phyloP scores from a whole-genome alignment of 306 rosid species.

The Vachellia collinsii region DNA sequence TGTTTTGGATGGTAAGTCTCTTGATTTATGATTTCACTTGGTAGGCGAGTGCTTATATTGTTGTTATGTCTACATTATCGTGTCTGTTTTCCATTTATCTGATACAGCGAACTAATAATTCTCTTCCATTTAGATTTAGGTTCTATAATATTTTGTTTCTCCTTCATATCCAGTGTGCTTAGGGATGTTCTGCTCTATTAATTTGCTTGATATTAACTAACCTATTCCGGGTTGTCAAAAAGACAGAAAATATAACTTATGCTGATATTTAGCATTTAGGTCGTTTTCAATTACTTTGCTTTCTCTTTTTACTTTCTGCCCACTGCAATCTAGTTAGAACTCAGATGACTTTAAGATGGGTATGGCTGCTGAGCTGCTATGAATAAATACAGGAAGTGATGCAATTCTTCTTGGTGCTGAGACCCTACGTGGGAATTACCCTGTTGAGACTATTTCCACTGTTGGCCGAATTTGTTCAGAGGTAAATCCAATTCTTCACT shows the following conservation, averaged over 20 bases:
- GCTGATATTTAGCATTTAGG: not conserved
- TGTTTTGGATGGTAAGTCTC: conserved; percentile 84
- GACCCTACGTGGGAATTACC: conserved; percentile 95
- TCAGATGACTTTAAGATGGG: conserved; percentile 4
- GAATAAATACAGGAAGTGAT: conserved; percentile 78
- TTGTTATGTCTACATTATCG: conserved; percentile 2
- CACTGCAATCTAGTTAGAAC: conserved; percentile 30
- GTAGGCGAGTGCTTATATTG: conserved; percentile 16
- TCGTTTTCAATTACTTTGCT: conserved; percentile 21
- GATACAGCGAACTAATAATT: not conserved
- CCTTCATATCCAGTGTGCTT: not conserved
- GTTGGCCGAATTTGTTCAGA: conserved; percentile 94
- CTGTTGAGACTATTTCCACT: conserved; percentile 90
- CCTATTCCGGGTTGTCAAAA: not conserved
- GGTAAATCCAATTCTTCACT: conserved; percentile 48
- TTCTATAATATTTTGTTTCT: conserved; percentile 7
- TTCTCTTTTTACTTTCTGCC: not conserved
- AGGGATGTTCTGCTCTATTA: conserved; percentile 7
- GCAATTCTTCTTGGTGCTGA: conserved; percentile 98
- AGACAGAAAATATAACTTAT: not conserved
- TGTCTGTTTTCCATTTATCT: not conserved
- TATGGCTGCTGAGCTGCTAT: conserved; percentile 33
- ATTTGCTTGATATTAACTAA: not conserved
- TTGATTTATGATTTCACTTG: conserved; percentile 21
- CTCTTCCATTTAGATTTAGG: not conserved